A percentile compares a stretch with the other conserved stretches of the same genome.
Conservation (phyloP, 805 yeast species). For the Dipodascus albidus region DNA sequence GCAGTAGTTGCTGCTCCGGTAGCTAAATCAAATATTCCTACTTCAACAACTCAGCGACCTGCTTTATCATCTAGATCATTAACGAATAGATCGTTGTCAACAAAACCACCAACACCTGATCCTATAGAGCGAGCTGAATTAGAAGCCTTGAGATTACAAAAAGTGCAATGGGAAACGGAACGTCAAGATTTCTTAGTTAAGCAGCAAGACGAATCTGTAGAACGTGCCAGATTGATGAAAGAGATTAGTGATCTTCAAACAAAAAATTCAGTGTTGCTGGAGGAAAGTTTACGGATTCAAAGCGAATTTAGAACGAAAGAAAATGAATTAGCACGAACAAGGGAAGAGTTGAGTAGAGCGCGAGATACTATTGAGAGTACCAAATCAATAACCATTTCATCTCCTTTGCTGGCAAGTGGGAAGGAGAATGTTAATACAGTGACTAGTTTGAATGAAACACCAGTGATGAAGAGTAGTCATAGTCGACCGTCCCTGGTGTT, state of each 20-base stretch:
- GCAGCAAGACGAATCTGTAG: conserved; percentile 21
- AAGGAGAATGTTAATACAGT: background rate
- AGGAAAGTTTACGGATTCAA: background rate
- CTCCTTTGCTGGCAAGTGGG: background rate
- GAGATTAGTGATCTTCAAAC: conserved; percentile 26
- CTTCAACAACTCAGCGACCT: background rate
- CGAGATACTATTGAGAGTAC: background rate
- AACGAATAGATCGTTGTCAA: background rate
- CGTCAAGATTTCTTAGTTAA: conserved; percentile 23
- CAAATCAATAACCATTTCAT: background rate
- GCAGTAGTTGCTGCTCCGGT: too few relatives aligned
- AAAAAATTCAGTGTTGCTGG: background rate
- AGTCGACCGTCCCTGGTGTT: background rate
- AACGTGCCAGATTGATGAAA: conserved; percentile 23
- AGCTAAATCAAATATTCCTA: too few relatives aligned
- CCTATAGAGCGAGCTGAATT: conserved; percentile 35
- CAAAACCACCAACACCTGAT: background rate
- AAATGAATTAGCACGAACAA: background rate
- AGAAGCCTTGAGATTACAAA: conserved; percentile 42
- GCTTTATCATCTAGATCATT: background rate
- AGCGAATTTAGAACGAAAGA: background rate
- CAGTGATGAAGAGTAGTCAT: background rate
- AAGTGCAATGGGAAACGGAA: conserved; percentile 34
- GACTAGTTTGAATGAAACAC: background rate
- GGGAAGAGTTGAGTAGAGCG: background rate